Conservation (phyloP, 1,284 basidiomycete genomes). For the Cystobasidium slooffiae region DNA sequence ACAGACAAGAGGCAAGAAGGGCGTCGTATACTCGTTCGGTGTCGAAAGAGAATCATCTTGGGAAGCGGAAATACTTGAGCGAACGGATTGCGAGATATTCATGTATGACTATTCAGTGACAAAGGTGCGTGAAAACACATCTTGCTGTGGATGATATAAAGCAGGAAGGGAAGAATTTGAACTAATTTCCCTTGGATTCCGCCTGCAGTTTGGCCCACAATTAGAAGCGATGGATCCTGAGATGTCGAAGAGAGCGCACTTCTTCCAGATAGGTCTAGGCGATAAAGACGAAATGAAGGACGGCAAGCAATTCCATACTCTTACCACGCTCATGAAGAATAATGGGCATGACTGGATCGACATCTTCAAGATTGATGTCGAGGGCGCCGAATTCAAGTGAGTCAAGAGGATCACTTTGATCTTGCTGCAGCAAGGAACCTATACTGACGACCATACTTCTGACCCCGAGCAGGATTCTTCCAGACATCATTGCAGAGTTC, state of each 20-base stretch:
- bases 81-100: constrained; percentile 39
- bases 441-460: not conserved
- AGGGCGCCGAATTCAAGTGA: constrained; percentile 43
- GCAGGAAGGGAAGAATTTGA: too few relatives aligned
- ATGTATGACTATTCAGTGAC: constrained; percentile 42
- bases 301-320: constrained; percentile 35
- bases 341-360: constrained; percentile 44
- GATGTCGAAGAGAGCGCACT: constrained; percentile 36
- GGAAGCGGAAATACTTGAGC: constrained; percentile 43
- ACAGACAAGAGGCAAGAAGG: constrained; percentile 33
- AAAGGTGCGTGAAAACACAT: too few relatives aligned
- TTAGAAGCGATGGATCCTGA: constrained; percentile 23
- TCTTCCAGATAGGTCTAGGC: constrained; percentile 26
- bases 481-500: constrained; percentile 33
- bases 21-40: constrained; percentile 42
- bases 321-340: constrained; percentile 40
- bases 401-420: not conserved
- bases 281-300: constrained; percentile 27
- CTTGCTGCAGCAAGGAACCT: not conserved
- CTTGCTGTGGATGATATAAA: too few relatives aligned
- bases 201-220: constrained; percentile 38
- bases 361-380: constrained; percentile 38
- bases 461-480: constrained; percentile 9
- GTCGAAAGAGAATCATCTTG: constrained; percentile 41
- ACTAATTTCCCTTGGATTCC: too few relatives aligned